Evolutionary conservation across 169 alveolate species (phyloP).

Genomic region (Sarcocystis neurona): DNA sequence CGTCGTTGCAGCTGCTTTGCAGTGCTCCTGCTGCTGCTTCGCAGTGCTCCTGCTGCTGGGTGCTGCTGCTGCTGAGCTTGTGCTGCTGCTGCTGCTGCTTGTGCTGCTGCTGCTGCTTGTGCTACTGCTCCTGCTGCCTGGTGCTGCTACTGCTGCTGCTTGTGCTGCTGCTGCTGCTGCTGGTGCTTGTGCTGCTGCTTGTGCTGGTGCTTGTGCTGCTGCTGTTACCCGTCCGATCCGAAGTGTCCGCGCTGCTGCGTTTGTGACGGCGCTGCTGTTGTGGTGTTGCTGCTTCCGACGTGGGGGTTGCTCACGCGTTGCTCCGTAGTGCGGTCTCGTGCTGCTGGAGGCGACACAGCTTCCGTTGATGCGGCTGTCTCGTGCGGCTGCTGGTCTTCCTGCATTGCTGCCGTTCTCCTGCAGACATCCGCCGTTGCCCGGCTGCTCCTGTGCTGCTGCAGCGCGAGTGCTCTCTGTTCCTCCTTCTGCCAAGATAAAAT

Average conservation of each 20-base stretch:
- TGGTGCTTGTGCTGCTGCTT: neutral
- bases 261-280: neutral
- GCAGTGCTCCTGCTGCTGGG: neutral
- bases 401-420: too few species aligned
- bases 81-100: constrained; percentile 14
- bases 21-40: constrained; percentile 17
- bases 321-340: neutral
- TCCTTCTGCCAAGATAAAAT: too few species aligned
- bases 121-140: constrained; percentile 25
- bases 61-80: neutral
- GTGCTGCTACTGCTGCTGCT: neutral
- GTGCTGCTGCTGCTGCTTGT: neutral
- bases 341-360: neutral
- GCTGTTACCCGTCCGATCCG: neutral
- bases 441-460: too few species aligned
- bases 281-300: neutral
- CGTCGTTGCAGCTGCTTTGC: constrained; percentile 14
- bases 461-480: too few species aligned
- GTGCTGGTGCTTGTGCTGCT: neutral
- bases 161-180: neutral
- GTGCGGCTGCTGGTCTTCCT: constrained; percentile 6
- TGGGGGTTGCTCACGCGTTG: too few species aligned
- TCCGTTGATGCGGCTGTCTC: neutral
- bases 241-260: neutral
- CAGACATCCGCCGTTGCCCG: too few species aligned